These are phyloP conservation scores for Pascua sp. DNA, from an alignment of 1,284 basidiomycete species.

Conservation along the genomic window DNA sequence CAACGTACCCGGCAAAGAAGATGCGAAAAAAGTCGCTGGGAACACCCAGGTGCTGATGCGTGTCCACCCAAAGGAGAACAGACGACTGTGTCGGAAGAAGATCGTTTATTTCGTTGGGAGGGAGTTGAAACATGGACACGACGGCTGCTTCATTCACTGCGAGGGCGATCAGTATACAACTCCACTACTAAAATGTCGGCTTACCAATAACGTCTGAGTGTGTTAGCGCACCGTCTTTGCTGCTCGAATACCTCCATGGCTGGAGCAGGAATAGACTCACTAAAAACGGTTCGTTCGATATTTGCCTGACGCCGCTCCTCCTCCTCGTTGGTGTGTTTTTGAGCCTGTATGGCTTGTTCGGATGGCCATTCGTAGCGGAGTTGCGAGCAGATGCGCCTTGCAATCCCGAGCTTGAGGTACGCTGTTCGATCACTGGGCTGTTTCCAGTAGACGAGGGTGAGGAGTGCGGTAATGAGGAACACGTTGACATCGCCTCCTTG, in stretches of 20 bases:
- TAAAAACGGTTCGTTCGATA: conserved; percentile 8
- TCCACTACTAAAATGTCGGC: too few species aligned
- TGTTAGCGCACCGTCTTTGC: neutral
- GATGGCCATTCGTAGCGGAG: conserved; percentile 8
- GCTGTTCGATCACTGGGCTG: conserved; percentile 14
- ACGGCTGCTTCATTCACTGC: conserved; percentile 9
- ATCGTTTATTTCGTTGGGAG: neutral
- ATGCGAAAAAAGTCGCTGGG: conserved; percentile 8
- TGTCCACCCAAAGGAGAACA: conserved; percentile 9
- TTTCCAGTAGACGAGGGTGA: conserved; percentile 18
- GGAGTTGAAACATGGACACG: conserved; percentile 7
- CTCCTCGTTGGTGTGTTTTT: conserved; percentile 3
- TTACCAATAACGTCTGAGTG: conserved; percentile 1
- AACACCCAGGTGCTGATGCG: conserved; percentile 6
- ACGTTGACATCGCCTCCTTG: conserved; percentile 12
- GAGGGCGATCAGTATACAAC: too few species aligned
- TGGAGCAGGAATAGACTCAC: conserved; percentile 1
- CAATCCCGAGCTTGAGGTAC: conserved; percentile 26
- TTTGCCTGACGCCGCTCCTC: conserved; percentile 5
- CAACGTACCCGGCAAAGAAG: conserved; percentile 9
- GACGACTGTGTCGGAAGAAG: too few species aligned
- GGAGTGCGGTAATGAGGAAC: conserved; percentile 16
- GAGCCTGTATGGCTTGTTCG: neutral
- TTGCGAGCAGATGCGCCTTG: conserved; percentile 24
- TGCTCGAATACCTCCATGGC: neutral